Evolutionary conservation across 306 rosid species (phyloP), one percentile per base, ranked within the genome.

Genomic region (Sesbania bispinosa): DNA sequence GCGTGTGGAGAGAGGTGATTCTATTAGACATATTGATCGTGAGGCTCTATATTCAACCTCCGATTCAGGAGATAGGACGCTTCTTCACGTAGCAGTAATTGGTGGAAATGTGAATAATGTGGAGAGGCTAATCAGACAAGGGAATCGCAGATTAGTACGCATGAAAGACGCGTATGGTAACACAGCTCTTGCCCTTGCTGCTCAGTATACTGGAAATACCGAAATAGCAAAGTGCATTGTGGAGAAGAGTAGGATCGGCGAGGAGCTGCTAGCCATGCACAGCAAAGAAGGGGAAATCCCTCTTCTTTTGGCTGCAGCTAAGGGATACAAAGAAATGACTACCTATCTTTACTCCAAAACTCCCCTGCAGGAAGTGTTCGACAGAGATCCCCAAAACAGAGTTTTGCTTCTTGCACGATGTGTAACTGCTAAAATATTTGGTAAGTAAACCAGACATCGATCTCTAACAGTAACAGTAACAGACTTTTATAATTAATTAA

Each of bases 21-120:
- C n/a, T 29, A 27, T 55, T 27, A 11, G 5, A 55, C n/a, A n/a
- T 16, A n/a, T n/a, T 11, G 6, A n/a, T n/a, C n/a, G 2, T n/a
- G 6, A 5, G 7, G 20, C 1, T 10, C 0, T 27, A 58, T 8
- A 3, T 10, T 21, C 35, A 0, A 24, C 8, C 1, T 7, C 69
- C 3, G 1, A 18, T 2, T 21, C 54, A 3, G 21, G 21, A n/a
- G n/a, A n/a, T 0, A 63, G 69, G 6, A 78, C 74, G 0, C 11
- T 58, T 33, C 67, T 78, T 33, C 82, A 78, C 19, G 21, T 23
- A 7, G 82, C 82, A 15, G 61, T 51, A 11, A 54, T 55, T 0
- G 20, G 26, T 2, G 68, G 74, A 10, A 30, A 55, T 55, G 35
- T 6, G 3, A 4, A 18, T 0, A 46, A 63, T 13, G 78, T 54